A percentile compares a stretch with the other conserved stretches of the same genome.
phyloP scores from a whole-genome alignment of 192 early-diverging fungal genomes.

The Coemansia sp. region DNA sequence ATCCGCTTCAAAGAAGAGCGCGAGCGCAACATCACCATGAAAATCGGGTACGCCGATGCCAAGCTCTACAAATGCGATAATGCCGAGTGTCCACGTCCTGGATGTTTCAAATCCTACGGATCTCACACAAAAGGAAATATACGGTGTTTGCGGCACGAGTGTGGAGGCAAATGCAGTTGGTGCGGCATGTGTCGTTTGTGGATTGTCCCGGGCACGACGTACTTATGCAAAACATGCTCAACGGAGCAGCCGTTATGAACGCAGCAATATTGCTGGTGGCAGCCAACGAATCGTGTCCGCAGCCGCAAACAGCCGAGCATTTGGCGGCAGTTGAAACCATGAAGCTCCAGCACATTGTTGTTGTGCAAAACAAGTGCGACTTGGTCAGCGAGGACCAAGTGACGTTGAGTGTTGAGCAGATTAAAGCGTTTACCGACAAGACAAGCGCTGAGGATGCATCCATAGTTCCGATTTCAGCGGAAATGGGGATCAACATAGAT shows the following conservation, averaged over 20 bases:
- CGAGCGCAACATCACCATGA: conserved; percentile 81
- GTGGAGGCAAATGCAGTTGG: conserved; percentile 81
- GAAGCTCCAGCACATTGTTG: conserved; percentile 93
- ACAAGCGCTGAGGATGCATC: not conserved
- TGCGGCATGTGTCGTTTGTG: conserved; percentile 94
- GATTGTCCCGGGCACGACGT: conserved; percentile 99
- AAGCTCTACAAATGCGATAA: conserved; percentile 98
- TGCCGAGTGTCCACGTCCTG: conserved; percentile 89
- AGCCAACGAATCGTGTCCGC: conserved; percentile 96
- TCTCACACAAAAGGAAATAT: not conserved
- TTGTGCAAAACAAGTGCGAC: conserved; percentile 98
- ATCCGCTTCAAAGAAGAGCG: not conserved
- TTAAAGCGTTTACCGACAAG: not conserved
- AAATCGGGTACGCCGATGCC: conserved; percentile 97
- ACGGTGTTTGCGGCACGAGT: conserved; percentile 20
- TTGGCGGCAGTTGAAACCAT: conserved; percentile 98
- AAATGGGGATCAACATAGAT: not conserved
- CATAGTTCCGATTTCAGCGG: not conserved
- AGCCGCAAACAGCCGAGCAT: conserved; percentile 98
- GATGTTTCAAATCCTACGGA: conserved; percentile 65
- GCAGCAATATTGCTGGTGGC: conserved; percentile 95
- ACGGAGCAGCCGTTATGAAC: conserved; percentile 98
- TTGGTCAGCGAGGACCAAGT: conserved; percentile 89
- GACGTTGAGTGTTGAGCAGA: conserved; percentile 62
- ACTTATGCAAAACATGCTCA: conserved; percentile 99